Conservation (phyloP, 495 filamentous ascomycete genomes). For the Podospora pseudoanserina region DNA sequence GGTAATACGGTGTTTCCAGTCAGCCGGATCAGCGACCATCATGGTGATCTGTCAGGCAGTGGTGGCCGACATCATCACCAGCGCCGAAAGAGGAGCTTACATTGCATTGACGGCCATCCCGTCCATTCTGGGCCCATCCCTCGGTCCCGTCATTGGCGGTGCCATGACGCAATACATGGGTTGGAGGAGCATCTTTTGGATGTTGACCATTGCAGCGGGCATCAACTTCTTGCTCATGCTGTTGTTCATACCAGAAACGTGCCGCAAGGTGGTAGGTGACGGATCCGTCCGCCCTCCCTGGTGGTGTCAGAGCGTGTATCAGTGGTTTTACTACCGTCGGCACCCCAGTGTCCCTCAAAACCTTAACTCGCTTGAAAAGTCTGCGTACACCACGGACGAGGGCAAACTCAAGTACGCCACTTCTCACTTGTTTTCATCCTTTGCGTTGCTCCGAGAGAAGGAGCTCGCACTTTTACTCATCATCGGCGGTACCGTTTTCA, state of each 20-base stretch:
- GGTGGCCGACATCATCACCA: constrained; percentile 51
- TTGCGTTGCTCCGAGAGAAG: constrained; percentile 56
- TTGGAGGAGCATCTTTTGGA: constrained; percentile 61
- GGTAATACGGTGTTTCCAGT: constrained; percentile 54
- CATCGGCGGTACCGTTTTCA: constrained; percentile 54
- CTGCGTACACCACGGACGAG: neutral
- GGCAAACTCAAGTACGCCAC: neutral
- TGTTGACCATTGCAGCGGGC: constrained; percentile 44
- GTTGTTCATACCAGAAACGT: constrained; percentile 51
- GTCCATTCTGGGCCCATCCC: constrained; percentile 32
- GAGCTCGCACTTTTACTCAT: constrained; percentile 57
- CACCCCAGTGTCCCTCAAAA: constrained; percentile 23
- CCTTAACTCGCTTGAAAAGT: neutral
- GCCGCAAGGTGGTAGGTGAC: constrained; percentile 55
- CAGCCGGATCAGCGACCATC: constrained; percentile 49
- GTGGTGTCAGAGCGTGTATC: constrained; percentile 8
- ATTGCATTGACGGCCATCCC: constrained; percentile 40
- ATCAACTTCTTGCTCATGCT: constrained; percentile 32
- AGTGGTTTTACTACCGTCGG: constrained; percentile 52
- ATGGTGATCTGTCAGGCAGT: constrained; percentile 55
- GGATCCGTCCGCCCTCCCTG: constrained; percentile 30
- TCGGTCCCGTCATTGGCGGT: constrained; percentile 52
- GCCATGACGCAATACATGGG: constrained; percentile 39
- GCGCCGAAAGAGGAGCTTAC: constrained; percentile 50
- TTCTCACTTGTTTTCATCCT: constrained; percentile 6